A percentile compares a stretch with the other conserved stretches of the same genome.
Conservation (phyloP, 2,329 filamentous ascomycete species). For the Orbilia ellipsospora region DNA sequence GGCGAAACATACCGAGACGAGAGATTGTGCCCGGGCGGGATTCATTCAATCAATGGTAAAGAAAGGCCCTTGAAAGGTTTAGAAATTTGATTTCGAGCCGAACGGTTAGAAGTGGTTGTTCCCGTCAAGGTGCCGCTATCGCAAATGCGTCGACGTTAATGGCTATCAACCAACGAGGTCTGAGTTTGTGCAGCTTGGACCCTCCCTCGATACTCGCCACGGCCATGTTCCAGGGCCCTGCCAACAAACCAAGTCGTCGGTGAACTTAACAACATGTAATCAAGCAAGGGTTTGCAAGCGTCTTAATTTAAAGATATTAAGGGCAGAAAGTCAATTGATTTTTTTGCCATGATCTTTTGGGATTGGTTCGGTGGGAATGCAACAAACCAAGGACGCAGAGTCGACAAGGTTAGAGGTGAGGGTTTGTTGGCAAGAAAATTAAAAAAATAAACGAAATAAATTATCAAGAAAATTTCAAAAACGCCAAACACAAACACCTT, state of each 20-base stretch:
- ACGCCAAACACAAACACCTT: conserved; percentile 54
- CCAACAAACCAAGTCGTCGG: conserved; percentile 8
- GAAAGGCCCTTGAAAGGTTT: conserved; percentile 23
- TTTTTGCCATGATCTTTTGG: conserved; percentile 32
- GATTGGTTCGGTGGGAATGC: conserved; percentile 40
- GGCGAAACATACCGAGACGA: conserved; percentile 20
- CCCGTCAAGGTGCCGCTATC: conserved; percentile 36
- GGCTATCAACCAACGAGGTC: conserved; percentile 34
- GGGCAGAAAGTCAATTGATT: conserved; percentile 9
- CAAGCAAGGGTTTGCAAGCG: conserved; percentile 20
- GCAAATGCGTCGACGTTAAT: conserved; percentile 48
- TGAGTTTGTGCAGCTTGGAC: conserved; percentile 48
- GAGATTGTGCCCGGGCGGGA: conserved; percentile 25
- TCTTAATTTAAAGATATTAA: conserved; percentile 33
- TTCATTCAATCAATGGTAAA: conserved; percentile 14
- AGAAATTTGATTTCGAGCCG: conserved; percentile 1
- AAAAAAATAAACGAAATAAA: too few relatives aligned
- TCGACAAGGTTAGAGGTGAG: conserved; percentile 25
- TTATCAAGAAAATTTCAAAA: conserved; percentile 16
- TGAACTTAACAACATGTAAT: conserved; percentile 3
- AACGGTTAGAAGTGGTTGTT: conserved; percentile 54
- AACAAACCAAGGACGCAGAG: conserved; percentile 25
- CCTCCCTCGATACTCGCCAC: neutral
- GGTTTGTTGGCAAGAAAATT: neutral
- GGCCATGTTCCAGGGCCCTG: too few relatives aligned